Conservation (phyloP, 2,329 filamentous ascomycete genomes). For the Aureobasidium sp. region DNA sequence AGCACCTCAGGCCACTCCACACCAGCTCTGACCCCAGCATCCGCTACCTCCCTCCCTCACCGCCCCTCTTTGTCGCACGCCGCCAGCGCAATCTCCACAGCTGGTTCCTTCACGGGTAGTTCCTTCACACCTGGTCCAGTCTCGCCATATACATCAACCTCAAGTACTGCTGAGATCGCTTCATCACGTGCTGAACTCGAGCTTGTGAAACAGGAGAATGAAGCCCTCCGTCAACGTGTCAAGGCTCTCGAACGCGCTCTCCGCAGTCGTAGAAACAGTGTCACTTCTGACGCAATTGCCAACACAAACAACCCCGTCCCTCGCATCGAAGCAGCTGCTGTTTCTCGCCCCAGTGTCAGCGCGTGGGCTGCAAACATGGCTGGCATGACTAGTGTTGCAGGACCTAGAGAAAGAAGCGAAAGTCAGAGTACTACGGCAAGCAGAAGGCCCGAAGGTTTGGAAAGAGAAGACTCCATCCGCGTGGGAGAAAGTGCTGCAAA, state of each 20-base stretch:
- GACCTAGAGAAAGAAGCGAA: constrained; percentile 30
- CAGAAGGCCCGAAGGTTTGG: constrained; percentile 13
- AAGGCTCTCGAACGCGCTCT: constrained; percentile 40
- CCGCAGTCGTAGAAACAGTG: constrained; percentile 25
- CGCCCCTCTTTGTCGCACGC: constrained; percentile 28
- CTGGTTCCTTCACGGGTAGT: constrained; percentile 21
- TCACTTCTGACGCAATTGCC: background rate
- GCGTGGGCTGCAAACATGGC: constrained; percentile 24
- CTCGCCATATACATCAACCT: constrained; percentile 21
- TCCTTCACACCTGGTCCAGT: constrained; percentile 19
- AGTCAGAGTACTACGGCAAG: constrained; percentile 31
- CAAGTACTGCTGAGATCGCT: constrained; percentile 35
- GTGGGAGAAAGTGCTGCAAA: constrained; percentile 33
- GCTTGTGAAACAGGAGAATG: constrained; percentile 45
- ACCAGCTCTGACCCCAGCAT: constrained; percentile 25
- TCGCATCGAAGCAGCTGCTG: background rate
- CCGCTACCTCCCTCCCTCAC: constrained; percentile 23
- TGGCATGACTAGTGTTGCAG: constrained; percentile 25
- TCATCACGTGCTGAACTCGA: constrained; percentile 41
- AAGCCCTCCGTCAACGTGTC: constrained; percentile 41
- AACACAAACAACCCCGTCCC: background rate
- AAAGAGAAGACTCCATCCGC: constrained; percentile 28
- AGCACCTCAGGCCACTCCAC: constrained; percentile 29
- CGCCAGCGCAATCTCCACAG: constrained; percentile 19
- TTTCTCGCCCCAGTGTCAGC: constrained; percentile 8